These are phyloP conservation scores for Ophioceras dolichostomum DNA, from an alignment of 2,329 filamentous ascomycete species.

Conservation along the genomic window DNA sequence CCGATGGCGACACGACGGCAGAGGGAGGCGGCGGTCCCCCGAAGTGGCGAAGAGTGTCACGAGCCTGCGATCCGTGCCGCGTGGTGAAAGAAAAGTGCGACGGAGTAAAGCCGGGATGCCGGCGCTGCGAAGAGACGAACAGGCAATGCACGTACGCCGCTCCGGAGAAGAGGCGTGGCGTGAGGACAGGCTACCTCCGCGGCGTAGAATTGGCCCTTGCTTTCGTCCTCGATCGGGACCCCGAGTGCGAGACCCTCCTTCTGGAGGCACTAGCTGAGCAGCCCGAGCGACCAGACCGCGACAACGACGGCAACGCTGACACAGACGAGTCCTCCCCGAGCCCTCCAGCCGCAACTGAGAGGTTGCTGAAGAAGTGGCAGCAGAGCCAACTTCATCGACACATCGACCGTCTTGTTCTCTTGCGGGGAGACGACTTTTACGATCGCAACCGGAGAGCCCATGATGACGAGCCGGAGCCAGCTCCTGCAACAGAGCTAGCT, in stretches of 20 bases:
- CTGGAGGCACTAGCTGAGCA: no score
- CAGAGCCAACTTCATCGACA: conserved; percentile 49
- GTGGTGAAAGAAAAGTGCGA: conserved; percentile 62
- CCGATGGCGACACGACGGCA: no score
- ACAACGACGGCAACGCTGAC: conserved; percentile 38
- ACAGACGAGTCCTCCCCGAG: conserved; percentile 26
- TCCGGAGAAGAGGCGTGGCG: conserved; percentile 62
- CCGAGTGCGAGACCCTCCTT: conserved; percentile 49
- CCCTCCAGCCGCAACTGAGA: no score
- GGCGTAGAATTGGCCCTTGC: conserved; percentile 59
- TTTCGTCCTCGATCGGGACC: conserved; percentile 50
- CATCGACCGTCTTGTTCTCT: no score
- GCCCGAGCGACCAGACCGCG: no score
- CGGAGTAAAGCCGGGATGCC: conserved; percentile 53
- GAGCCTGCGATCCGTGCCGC: conserved; percentile 58
- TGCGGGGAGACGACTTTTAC: no score
- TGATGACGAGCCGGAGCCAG: no score
- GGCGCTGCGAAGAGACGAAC: conserved; percentile 50
- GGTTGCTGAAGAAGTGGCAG: conserved; percentile 49
- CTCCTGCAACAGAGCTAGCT: no score
- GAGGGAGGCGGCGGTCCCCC: no score
- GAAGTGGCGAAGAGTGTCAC: conserved; percentile 54
- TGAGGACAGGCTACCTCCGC: conserved; percentile 70
- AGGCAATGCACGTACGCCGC: conserved; percentile 60
- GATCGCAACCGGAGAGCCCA: no score